Evolutionary conservation across 73 alveolate species (phyloP).

Genomic region (Paramecium octaurelia): DNA sequence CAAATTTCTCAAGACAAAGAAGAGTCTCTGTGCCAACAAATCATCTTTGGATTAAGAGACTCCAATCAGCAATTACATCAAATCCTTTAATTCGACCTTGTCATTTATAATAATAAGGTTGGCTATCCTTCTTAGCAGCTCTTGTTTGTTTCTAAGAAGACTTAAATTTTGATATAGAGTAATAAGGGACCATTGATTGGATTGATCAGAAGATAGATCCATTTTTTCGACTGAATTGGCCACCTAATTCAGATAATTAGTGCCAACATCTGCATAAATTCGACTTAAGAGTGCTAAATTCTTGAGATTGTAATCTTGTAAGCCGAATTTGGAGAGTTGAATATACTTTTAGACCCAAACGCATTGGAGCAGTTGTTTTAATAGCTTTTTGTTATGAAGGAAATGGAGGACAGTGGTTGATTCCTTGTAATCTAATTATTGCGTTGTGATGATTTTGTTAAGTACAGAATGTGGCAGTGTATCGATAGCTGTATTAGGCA

Average conservation of each 20-base stretch:
- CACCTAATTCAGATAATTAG: not conserved
- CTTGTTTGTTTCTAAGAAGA: not conserved
- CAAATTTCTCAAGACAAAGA: not conserved
- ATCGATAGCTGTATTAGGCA: not conserved
- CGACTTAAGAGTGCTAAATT: not conserved
- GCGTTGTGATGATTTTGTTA: not conserved
- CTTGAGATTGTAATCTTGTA: not conserved
- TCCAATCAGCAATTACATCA: not conserved
- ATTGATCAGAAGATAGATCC: not conserved
- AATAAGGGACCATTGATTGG: not conserved
- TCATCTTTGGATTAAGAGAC: not conserved
- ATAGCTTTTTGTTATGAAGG: not conserved
- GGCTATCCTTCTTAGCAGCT: not conserved
- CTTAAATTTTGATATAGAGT: not conserved
- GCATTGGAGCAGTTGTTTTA: not conserved
- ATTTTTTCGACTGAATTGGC: not conserved
- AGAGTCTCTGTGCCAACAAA: not conserved
- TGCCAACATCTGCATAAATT: not conserved
- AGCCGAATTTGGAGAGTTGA: not conserved
- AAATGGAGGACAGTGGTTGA: conserved; percentile 6
- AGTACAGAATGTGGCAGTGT: not conserved
- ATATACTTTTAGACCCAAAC: not conserved
- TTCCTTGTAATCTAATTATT: not conserved
- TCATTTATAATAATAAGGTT: not conserved
- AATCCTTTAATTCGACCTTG: not conserved